Evolutionary conservation across 805 yeast species (phyloP).

Genomic region (Clavispora asparagi): DNA sequence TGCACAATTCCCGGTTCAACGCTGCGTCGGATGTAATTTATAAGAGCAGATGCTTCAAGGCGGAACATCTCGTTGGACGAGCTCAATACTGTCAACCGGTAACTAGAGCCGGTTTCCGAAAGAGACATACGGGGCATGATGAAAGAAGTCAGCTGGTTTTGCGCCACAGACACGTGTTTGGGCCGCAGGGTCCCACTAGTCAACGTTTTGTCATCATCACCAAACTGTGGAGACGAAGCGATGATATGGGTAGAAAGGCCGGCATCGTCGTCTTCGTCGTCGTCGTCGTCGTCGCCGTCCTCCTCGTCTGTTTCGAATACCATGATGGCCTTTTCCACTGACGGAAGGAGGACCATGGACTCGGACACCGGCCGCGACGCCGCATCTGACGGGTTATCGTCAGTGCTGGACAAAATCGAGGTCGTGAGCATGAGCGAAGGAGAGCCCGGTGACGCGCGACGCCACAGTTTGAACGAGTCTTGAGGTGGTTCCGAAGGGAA

Average conservation of each 20-base stretch:
- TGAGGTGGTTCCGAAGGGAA: slow-evolving; percentile 14
- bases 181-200: not conserved
- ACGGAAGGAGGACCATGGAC: slow-evolving; percentile 19
- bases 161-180: not conserved
- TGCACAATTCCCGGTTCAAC: not conserved
- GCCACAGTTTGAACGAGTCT: slow-evolving; percentile 2
- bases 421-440: slow-evolving; percentile 6
- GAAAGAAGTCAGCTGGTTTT: slow-evolving; percentile 15
- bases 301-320: slow-evolving; percentile 41
- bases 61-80: slow-evolving; percentile 10
- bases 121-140: slow-evolving; percentile 35
- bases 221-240: not conserved
- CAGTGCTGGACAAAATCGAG: slow-evolving; percentile 24
- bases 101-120: slow-evolving; percentile 13
- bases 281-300: slow-evolving; percentile 21
- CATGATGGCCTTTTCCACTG: slow-evolving; percentile 21
- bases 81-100: slow-evolving; percentile 21
- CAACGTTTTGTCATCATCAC: slow-evolving; percentile 5
- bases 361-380: slow-evolving; percentile 4
- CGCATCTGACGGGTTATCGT: slow-evolving; percentile 8
- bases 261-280: not conserved
- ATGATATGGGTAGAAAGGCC: not conserved
- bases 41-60: slow-evolving; percentile 17
- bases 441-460: not conserved
- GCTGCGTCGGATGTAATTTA: slow-evolving; percentile 11